Conservation (phyloP, 352 stramenopile genomes). For the Phytophthora constricta region DNA sequence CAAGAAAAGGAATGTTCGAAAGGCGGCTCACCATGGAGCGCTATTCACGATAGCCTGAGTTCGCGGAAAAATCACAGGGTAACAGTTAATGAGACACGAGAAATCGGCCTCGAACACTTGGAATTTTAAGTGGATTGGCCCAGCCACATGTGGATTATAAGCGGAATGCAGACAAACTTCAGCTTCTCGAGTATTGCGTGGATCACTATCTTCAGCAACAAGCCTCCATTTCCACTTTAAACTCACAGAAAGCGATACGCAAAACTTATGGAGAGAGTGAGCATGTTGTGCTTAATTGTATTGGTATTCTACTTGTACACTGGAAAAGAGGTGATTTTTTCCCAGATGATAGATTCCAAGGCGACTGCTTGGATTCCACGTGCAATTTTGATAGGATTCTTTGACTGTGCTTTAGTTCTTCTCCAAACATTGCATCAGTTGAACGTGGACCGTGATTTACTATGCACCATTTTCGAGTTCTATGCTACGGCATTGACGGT, state of each 20-base stretch:
- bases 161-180: neutral
- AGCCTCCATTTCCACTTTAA: neutral
- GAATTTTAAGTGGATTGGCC: conserved; percentile 23
- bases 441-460: neutral
- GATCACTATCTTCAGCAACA: conserved; percentile 12
- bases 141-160: neutral
- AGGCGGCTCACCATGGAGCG: conserved; percentile 18
- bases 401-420: conserved; percentile 37
- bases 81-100: neutral
- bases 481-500: conserved; percentile 8
- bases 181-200: conserved; percentile 28
- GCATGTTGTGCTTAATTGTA: conserved; percentile 14
- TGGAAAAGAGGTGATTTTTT: conserved; percentile 3
- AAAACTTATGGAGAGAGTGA: neutral
- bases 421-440: conserved; percentile 19
- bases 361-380: conserved; percentile 25
- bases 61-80: conserved; percentile 9
- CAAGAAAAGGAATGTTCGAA: neutral
- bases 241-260: neutral
- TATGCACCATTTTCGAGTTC: conserved; percentile 35
- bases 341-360: conserved; percentile 3
- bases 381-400: conserved; percentile 25
- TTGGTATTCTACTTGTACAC: conserved; percentile 17
- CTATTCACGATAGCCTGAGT: conserved; percentile 20
- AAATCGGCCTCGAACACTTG: conserved; percentile 37